phyloP scores from a whole-genome alignment of 75 land plant species.

The Adiantum capillusveneris region DNA sequence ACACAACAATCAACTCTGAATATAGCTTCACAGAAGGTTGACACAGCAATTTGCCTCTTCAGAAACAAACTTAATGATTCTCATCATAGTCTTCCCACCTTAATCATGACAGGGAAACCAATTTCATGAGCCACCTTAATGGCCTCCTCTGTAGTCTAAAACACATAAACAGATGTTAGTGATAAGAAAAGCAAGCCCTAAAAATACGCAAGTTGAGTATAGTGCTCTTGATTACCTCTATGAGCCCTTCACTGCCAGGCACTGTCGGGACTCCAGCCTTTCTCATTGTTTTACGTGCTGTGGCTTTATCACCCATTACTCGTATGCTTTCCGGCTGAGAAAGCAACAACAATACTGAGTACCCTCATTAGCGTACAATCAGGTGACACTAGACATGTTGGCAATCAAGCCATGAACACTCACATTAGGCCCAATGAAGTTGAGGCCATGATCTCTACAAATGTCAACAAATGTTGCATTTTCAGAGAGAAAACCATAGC shows the following conservation, averaged over 20 bases:
- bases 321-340: constrained; percentile 88
- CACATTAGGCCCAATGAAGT: constrained; percentile 92
- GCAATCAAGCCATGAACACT: constrained; percentile 15
- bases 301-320: constrained; percentile 91
- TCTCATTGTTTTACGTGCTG: constrained; percentile 92
- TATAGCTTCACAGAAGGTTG: no score
- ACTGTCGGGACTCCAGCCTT: constrained; percentile 94
- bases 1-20: not conserved
- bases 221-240: constrained; percentile 41
- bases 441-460: constrained; percentile 88
- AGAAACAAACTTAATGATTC: no score
- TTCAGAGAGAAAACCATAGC: constrained; percentile 91
- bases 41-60: no score
- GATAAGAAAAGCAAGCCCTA: not conserved
- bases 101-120: constrained; percentile 94
- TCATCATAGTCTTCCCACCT: no score
- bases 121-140: constrained; percentile 70
- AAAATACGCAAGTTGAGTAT: not conserved
- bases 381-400: not conserved
- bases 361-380: no score
- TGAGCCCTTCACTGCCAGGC: constrained; percentile 88
- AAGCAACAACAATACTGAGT: no score
- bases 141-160: constrained; percentile 82
- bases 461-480: constrained; percentile 88
- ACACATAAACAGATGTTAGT: not conserved